Percentiles rank a stretch among this genome's conserved stretches.
These are phyloP conservation scores for Amphirosellinia nigrospora DNA, from an alignment of 495 filamentous ascomycete genomes.

Conservation along the genomic window DNA sequence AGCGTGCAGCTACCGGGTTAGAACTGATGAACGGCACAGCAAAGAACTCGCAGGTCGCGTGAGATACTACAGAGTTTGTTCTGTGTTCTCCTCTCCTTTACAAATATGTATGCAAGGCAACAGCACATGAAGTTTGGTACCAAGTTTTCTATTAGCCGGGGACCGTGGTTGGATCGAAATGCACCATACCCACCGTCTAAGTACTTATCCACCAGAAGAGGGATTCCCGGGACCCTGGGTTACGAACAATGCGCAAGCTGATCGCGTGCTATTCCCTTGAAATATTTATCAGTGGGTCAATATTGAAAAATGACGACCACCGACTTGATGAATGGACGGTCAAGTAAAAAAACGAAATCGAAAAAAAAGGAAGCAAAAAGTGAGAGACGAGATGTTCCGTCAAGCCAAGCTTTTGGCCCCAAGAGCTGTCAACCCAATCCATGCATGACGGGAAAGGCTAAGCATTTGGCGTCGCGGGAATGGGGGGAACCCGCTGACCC, in stretches of 20 bases:
- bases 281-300: not conserved
- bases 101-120: not conserved
- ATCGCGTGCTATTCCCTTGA: not conserved
- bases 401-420: not conserved
- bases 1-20: slow-evolving; percentile 1
- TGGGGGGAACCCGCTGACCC: slow-evolving; percentile 1
- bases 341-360: not conserved
- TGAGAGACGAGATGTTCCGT: not conserved
- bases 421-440: not conserved
- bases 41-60: slow-evolving; percentile 28
- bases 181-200: not conserved
- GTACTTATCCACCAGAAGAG: not conserved
- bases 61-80: not conserved
- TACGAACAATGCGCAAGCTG: not conserved
- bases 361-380: not conserved
- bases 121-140: not conserved
- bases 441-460: not conserved
- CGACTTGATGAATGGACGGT: not conserved
- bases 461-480: not conserved
- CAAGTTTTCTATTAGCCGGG: not conserved
- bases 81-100: not conserved
- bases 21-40: not conserved
- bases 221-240: not conserved
- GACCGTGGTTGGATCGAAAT: not conserved
- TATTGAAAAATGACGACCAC: not conserved